A percentile compares a stretch with the other conserved stretches of the same genome.
phyloP scores from a whole-genome alignment of 73 alveolate genomes.

The Paramecium octaurelia region DNA sequence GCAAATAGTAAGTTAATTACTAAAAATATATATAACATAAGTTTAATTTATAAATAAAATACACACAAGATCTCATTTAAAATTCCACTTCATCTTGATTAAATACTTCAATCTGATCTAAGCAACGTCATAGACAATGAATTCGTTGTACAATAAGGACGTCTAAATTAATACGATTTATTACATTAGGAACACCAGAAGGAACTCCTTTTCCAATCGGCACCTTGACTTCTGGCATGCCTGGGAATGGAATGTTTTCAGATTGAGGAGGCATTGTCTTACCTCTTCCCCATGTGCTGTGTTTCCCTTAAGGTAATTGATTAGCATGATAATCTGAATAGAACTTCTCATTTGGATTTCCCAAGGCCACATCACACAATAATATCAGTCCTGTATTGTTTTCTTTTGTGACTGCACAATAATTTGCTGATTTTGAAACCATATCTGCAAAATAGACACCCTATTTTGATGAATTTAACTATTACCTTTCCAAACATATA shows the following conservation, averaged over 20 bases:
- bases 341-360: conserved; percentile 80
- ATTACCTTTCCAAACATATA: conserved; percentile 90
- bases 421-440: conserved; percentile 88
- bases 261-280: conserved; percentile 78
- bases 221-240: conserved; percentile 74
- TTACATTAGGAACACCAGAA: conserved; percentile 48
- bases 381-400: conserved; percentile 86
- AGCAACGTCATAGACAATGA: conserved; percentile 85
- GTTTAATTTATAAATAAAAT: not conserved
- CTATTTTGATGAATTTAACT: not conserved
- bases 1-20: not conserved
- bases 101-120: conserved; percentile 42
- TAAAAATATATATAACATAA: not conserved
- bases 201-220: conserved; percentile 76
- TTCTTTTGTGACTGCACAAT: conserved; percentile 79
- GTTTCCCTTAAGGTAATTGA: conserved; percentile 69
- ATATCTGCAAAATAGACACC: conserved; percentile 99
- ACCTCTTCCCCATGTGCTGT: conserved; percentile 86
- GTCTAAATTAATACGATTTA: conserved; percentile 35
- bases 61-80: not conserved
- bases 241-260: conserved; percentile 65
- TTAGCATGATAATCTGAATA: conserved; percentile 89
- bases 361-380: conserved; percentile 97
- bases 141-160: conserved; percentile 87
- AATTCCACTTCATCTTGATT: conserved; percentile 32